Evolutionary conservation across 2,329 filamentous ascomycete genomes (phyloP), one percentile per base, ranked within the genome.

Genomic region (Pseudonectria foliicola): DNA sequence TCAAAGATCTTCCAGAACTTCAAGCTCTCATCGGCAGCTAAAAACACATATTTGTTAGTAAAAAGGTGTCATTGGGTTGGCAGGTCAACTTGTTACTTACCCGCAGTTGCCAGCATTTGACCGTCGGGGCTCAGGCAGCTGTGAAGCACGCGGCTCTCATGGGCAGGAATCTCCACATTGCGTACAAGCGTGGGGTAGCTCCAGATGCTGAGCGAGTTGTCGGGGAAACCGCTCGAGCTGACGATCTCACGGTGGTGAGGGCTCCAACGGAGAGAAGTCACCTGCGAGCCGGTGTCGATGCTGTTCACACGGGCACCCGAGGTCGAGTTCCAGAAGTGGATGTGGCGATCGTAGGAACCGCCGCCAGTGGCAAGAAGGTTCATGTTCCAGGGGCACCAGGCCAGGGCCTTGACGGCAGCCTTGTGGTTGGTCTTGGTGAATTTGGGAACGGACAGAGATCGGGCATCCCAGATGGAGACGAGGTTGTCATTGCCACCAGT

Each of bases 1-100:
- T 98, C 92, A 57, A 98, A 98, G 52, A 98, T 75, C 80, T 98
- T 98, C 92, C 92, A 98, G 75, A 98, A 98, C 71, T 98, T 98
- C 63, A 98, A 74, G 57, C 83, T 90, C 73, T 98, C 92, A 55
- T 98, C 92, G 25, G 90, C 89, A 51, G 90, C 85, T 79, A 33
- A 11, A 28, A 31, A 25, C 3, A 29, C 31, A 37, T 49, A 8
- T 24, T 24, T 12, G 8, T 3, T 11, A 32, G 14, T 13, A 13
- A 24, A 29, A 37, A 23, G 35, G 8, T 21, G 18, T 5, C 18
- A 21, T 29, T 13, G n/a, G n/a, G n/a, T 12, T 24, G 29, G 15
- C 15, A 7, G 11, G 6, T 14, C 12, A 24, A 16, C 7, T 7
- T 14, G 27, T 18, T 35, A 61, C 74, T 68, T 66, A 80, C 77